A percentile compares a stretch with the other conserved stretches of the same genome.
Conservation (phyloP, 768 basidiomycete genomes). For the Amyloporia xantha region DNA sequence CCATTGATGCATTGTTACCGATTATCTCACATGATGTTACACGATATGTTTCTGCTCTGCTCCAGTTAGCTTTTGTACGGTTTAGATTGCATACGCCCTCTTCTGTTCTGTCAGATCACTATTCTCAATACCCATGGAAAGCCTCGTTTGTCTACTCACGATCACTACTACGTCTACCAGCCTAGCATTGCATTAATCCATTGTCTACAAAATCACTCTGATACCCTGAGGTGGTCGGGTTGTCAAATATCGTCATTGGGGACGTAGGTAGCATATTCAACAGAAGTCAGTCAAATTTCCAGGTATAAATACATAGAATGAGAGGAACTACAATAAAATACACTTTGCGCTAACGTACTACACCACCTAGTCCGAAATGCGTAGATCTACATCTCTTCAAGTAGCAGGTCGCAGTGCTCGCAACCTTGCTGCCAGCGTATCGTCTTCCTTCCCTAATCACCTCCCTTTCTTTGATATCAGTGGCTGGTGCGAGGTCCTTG, state of each 20-base stretch:
- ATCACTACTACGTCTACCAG: neutral
- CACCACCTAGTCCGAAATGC: no score
- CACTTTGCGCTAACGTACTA: no score
- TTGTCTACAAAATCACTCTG: neutral
- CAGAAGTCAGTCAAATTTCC: no score
- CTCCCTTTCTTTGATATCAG: slow-evolving; percentile 49
- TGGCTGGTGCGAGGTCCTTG: slow-evolving; percentile 49
- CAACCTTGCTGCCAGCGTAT: slow-evolving; percentile 76
- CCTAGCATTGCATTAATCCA: neutral
- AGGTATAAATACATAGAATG: no score
- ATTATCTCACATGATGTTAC: neutral
- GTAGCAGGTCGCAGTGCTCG: slow-evolving; percentile 80
- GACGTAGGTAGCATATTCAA: no score
- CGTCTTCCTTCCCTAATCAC: slow-evolving; percentile 66
- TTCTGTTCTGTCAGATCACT: neutral
- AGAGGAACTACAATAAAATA: no score
- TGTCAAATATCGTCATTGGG: no score
- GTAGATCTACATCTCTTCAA: slow-evolving; percentile 19
- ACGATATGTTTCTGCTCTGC: neutral
- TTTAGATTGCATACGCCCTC: slow-evolving; percentile 1
- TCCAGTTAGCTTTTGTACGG: neutral
- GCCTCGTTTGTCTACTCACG: neutral
- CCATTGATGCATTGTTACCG: neutral
- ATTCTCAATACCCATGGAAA: neutral
- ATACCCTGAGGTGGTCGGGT: no score